phyloP scores from a whole-genome alignment of 73 alveolate species.

The Tetrahymena malaccensis region DNA sequence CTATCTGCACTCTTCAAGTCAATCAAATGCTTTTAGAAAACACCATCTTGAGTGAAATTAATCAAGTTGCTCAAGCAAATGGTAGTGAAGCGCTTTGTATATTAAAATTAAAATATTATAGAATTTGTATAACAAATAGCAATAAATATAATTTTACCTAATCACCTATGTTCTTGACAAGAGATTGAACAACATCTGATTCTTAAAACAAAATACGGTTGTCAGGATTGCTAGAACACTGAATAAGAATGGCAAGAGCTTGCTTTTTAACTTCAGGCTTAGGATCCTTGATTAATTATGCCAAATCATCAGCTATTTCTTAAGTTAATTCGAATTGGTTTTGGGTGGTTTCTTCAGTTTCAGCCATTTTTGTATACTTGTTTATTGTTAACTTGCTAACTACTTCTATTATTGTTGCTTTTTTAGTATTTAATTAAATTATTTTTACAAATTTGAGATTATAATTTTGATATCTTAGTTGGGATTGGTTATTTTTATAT shows the following conservation, averaged over 20 bases:
- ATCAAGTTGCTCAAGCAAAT: neutral
- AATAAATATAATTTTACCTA: neutral
- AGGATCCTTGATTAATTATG: neutral
- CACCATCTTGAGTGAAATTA: neutral
- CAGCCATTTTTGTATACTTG: neutral
- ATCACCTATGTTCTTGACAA: neutral
- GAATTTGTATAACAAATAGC: neutral
- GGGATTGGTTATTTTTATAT: neutral
- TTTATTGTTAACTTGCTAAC: neutral
- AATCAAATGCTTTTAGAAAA: neutral
- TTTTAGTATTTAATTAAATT: neutral
- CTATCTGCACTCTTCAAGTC: neutral
- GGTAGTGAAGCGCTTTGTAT: neutral
- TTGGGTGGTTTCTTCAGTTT: neutral
- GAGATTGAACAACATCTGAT: neutral
- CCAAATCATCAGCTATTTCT: neutral
- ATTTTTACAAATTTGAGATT: neutral
- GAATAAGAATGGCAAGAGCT: neutral
- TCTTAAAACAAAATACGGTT: neutral
- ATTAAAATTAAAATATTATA: neutral
- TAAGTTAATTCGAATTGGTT: neutral
- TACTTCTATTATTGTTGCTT: neutral
- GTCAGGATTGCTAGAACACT: neutral
- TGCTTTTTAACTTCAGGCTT: neutral
- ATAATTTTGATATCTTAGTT: neutral